A percentile compares a stretch with the other conserved stretches of the same genome.
Evolutionary conservation across 2,329 filamentous ascomycete species (phyloP).

Genomic region (Fusarium agapanthi): DNA sequence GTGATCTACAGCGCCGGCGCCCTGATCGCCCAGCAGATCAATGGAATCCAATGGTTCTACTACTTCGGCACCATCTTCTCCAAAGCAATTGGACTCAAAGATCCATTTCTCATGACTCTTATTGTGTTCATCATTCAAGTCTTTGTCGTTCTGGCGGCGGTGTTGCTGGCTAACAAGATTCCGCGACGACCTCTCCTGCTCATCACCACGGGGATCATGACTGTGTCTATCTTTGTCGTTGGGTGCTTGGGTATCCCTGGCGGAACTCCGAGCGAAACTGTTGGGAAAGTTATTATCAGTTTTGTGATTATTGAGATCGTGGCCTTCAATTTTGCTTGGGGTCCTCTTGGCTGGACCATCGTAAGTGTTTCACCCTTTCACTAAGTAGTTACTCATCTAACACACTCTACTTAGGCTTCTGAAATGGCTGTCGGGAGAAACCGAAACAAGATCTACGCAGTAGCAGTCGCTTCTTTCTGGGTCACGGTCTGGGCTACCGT

Average conservation of each 20-base stretch:
- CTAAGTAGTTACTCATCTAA: not conserved
- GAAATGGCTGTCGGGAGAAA: slow-evolving; percentile 60
- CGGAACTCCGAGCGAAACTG: slow-evolving; percentile 35
- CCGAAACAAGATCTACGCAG: slow-evolving; percentile 44
- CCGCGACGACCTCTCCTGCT: slow-evolving; percentile 51
- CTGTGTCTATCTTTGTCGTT: slow-evolving; percentile 52
- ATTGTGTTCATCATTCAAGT: slow-evolving; percentile 56
- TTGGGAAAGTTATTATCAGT: slow-evolving; percentile 51
- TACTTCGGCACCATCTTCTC: slow-evolving; percentile 55
- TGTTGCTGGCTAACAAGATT: slow-evolving; percentile 53
- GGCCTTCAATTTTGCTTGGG: slow-evolving; percentile 56
- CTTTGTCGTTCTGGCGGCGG: slow-evolving; percentile 50
- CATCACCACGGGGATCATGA: slow-evolving; percentile 51
- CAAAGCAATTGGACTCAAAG: slow-evolving; percentile 51
- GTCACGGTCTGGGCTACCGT: slow-evolving; percentile 52
- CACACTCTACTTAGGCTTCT: slow-evolving; percentile 41
- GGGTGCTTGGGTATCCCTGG: slow-evolving; percentile 52
- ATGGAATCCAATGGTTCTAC: slow-evolving; percentile 59
- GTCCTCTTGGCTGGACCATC: slow-evolving; percentile 51
- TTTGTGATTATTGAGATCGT: slow-evolving; percentile 55
- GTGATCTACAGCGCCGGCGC: slow-evolving; percentile 55
- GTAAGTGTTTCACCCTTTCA: slow-evolving; percentile 12
- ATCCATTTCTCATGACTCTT: slow-evolving; percentile 53
- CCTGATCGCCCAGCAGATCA: slow-evolving; percentile 58
- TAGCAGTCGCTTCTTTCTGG: slow-evolving; percentile 55